Percentiles rank a stretch among this genome's conserved stretches.
Evolutionary conservation across 23 red algal species (phyloP).

Genomic region (Gracilaria gracilis): DNA sequence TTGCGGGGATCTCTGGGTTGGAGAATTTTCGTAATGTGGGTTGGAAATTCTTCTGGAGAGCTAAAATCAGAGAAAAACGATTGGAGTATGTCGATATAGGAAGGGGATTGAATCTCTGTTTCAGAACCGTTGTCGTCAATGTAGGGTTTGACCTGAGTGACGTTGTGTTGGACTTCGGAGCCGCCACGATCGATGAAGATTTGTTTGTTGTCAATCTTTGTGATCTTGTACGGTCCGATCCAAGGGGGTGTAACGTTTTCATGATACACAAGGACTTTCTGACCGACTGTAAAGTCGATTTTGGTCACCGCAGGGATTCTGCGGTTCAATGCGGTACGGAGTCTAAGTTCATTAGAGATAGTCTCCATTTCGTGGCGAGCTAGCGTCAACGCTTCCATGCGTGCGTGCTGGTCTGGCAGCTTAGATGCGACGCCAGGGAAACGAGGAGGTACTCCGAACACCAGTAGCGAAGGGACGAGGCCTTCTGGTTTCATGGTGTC

Average conservation of each 20-base stretch:
- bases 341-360: not conserved
- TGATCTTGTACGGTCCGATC: not conserved
- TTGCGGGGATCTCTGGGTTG: not conserved
- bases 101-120: not conserved
- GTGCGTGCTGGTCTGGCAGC: not conserved
- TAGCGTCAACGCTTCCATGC: not conserved
- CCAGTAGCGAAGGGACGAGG: not conserved
- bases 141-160: not conserved
- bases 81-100: not conserved
- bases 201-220: not conserved
- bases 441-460: not conserved
- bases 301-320: not conserved
- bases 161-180: not conserved
- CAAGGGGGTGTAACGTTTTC: not conserved
- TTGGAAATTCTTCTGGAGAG: not conserved
- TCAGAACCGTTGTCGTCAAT: not conserved
- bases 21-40: not conserved
- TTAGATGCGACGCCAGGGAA: not conserved
- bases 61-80: not conserved
- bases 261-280: not conserved
- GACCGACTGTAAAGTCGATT: not conserved
- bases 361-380: not conserved
- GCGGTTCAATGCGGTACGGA: not conserved
- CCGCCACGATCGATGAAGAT: not conserved
- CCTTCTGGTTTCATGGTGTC: conserved; percentile 19